Base-by-base conservation (phyloP, 225 moss, liverwort and hornwort genomes). In the Climacium dendroides region DNA sequence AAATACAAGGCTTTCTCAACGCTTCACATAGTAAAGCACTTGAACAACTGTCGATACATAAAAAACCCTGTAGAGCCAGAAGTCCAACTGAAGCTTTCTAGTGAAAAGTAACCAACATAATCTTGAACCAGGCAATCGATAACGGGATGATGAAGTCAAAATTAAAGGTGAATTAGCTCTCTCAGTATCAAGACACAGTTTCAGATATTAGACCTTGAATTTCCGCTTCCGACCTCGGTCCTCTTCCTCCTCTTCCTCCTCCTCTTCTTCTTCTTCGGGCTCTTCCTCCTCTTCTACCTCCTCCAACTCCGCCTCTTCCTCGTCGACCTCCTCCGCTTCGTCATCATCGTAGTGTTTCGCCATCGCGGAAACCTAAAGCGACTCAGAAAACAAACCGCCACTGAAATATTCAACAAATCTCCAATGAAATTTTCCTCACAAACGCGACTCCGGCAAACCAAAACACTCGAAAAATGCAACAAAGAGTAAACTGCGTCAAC, bases 141-240 rank as follows among this genome's bases (percentile, higher is more conserved):
- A 73, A 72, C 43, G 35, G 18, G 55, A 70, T 74, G 37, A 81
- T 78, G 24, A 73, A 47, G 26, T 66, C 41, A 13, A 65, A 63
- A 85, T 65, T 65, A 58, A 82, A 80, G 74, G 64, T 74, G 47
- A 52, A 60, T 29, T 43, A 43, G 53, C 65, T 69, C n/a, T 66
- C 32, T 39, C 74, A 63, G 60, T 48, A 48, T 47, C 13, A 54
- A 75, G 52, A 74, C 34, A 52, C 54, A 22, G 83, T n/a, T 59
- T 86, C 69, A 82, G 39, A 29, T 70, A 62, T 37, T 72, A 59
- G 52, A 92, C 91, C 91, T 92, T 92, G 77, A 58, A 94, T 83
- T 97, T 97, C 82, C 95, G 95, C 88, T 97, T 97, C 60, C 94
- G 95, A 85, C 92, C 91, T 69, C 93, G 87, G 29, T 91, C 91